phyloP scores from a whole-genome alignment of 2,329 filamentous ascomycete species.

The Penicillium brasilianum region DNA sequence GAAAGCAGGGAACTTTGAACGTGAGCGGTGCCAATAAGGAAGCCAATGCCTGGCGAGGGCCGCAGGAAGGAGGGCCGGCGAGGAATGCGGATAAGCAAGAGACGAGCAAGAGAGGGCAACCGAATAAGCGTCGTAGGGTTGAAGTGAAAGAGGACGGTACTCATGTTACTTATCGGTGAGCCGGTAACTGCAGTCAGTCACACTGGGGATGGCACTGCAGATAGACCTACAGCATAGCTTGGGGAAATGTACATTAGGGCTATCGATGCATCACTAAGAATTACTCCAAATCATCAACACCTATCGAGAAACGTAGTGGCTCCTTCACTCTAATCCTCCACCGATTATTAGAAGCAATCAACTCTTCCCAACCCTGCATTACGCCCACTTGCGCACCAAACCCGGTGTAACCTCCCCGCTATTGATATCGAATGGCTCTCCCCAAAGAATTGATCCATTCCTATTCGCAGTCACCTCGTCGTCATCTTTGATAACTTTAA shows the following conservation, averaged over 20 bases:
- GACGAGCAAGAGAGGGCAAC: slow-evolving; percentile 45
- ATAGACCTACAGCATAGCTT: background rate
- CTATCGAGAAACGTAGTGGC: slow-evolving; percentile 1
- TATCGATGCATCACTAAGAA: background rate
- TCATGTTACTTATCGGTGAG: slow-evolving; percentile 28
- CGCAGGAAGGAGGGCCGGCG: slow-evolving; percentile 51
- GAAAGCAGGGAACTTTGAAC: slow-evolving; percentile 55
- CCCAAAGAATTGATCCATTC: slow-evolving; percentile 25
- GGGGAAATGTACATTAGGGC: background rate
- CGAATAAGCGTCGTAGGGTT: slow-evolving; percentile 42
- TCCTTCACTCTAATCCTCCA: slow-evolving; percentile 17
- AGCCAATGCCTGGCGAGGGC: slow-evolving; percentile 56
- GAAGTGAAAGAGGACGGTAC: slow-evolving; percentile 34
- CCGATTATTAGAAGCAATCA: slow-evolving; percentile 22
- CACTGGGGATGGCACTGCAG: background rate
- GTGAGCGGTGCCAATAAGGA: slow-evolving; percentile 66
- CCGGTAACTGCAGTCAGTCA: background rate
- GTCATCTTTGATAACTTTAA: too few species aligned
- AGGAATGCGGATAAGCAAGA: slow-evolving; percentile 44
- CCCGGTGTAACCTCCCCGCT: slow-evolving; percentile 29
- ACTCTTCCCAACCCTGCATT: slow-evolving; percentile 25
- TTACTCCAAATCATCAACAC: background rate
- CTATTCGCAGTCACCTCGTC: slow-evolving; percentile 21
- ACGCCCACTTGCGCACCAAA: slow-evolving; percentile 27
- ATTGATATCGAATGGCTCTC: slow-evolving; percentile 19